Evolutionary conservation across 345 rosid species (phyloP).

Genomic region (Boechera stricta): DNA sequence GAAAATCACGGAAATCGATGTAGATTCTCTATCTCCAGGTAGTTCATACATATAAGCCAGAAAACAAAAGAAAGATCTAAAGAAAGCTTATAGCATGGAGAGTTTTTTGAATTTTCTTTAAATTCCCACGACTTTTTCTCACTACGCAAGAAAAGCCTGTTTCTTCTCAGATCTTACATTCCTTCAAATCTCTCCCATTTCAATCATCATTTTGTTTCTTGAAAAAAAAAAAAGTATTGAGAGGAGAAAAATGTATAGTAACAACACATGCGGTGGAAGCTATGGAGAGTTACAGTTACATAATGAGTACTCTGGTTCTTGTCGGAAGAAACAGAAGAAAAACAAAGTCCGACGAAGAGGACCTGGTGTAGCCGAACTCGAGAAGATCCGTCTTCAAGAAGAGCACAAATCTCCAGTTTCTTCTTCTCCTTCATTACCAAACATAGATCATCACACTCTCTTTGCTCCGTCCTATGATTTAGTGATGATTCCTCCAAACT

Average conservation of each 20-base stretch:
- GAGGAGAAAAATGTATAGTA: slow-evolving; percentile 53
- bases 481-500: slow-evolving; percentile 8
- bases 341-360: slow-evolving; percentile 60
- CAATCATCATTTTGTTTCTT: slow-evolving; percentile 43
- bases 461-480: slow-evolving; percentile 20
- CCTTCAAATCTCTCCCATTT: slow-evolving; percentile 51
- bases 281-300: slow-evolving; percentile 43
- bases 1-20: slow-evolving; percentile 48
- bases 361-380: slow-evolving; percentile 78
- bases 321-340: slow-evolving; percentile 53
- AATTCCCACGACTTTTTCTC: slow-evolving; percentile 40
- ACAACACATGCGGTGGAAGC: slow-evolving; percentile 47
- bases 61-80: slow-evolving; percentile 36
- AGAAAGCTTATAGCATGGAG: slow-evolving; percentile 54
- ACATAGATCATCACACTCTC: slow-evolving; percentile 21
- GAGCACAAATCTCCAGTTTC: slow-evolving; percentile 43
- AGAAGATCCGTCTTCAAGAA: slow-evolving; percentile 64
- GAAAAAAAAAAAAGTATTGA: neutral
- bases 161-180: slow-evolving; percentile 59
- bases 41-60: neutral
- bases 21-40: slow-evolving; percentile 42
- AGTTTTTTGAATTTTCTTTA: slow-evolving; percentile 42
- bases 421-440: slow-evolving; percentile 17
- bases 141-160: slow-evolving; percentile 51
- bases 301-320: slow-evolving; percentile 40